Evolutionary conservation across 1,284 basidiomycete genomes (phyloP), one percentile per base, ranked within the genome.

Genomic region (Leucoagaricus sp.): DNA sequence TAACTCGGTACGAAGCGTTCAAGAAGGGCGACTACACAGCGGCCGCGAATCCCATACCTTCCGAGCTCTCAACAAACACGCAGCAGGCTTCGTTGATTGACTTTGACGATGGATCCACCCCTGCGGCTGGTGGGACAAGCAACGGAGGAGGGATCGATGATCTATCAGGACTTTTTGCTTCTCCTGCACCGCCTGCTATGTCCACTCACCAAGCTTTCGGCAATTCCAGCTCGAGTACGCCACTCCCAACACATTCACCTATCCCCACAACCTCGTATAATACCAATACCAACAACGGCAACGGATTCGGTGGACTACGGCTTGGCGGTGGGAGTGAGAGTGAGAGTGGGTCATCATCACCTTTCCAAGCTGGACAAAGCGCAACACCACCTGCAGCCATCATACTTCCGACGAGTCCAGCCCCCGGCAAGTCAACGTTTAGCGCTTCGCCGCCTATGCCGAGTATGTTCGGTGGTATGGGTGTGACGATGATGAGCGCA

Each of bases 1-100:
- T 97, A 17, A 84, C 86, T 45, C 89, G 96, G 25, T 98, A 96
- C 69, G 93, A 96, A 63, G 87, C 94, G 0, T 96, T 91, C 81
- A 91, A 93, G 73, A 87, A 85, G 59, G 96, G 96, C 41, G 94
- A 98, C 74, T 96, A 81, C 61, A 75, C 71, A 21, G 78, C 84
- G 31, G 81, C 86, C 29, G 74, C 86, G 36, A 82, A 91, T 68
- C 82, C 88, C 49, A 76, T 90, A 59, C 81, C 87, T 19, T 62
- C 78, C 41, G 83, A 89, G 67, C 69, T 82, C n/a, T 75, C 75
- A 12, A 58, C 59, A 26, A 69, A 66, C 45, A 50, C 61, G 1
- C 67, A 68, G 41, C 76, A 74, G 26, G 58, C 75, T 8, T 88
- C 87, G 1, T 75, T 92, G 57, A 91, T 92, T 62, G 89, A 91